Conservation (phyloP, 108 stramenopile genomes). For the Nitzschia palea region DNA sequence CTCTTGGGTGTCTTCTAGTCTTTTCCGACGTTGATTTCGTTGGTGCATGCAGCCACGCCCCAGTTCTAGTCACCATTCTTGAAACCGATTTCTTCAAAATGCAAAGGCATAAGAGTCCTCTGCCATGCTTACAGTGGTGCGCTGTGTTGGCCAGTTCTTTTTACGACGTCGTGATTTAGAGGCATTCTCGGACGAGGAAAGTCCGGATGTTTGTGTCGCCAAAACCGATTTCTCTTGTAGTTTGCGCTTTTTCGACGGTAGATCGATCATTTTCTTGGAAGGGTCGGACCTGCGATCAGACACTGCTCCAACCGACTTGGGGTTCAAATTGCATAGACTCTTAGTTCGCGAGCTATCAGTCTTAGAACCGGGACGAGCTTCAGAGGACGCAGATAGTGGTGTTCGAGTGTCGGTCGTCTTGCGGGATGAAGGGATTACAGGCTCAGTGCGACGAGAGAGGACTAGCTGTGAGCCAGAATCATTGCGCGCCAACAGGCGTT, state of each 20-base stretch:
- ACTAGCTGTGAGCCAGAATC: too few relatives aligned
- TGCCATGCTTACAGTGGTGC: neutral
- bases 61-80: too few relatives aligned
- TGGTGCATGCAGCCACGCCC: too few relatives aligned
- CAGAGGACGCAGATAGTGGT: too few relatives aligned
- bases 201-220: neutral
- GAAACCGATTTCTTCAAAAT: neutral
- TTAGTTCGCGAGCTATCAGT: too few relatives aligned
- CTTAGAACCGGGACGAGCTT: too few relatives aligned
- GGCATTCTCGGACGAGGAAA: slow-evolving; percentile 5
- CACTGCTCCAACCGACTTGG: neutral
- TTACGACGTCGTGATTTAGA: slow-evolving; percentile 20
- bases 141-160: slow-evolving; percentile 5
- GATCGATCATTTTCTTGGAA: neutral
- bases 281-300: neutral
- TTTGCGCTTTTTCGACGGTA: neutral
- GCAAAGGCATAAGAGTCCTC: slow-evolving; percentile 11
- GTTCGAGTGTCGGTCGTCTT: too few relatives aligned
- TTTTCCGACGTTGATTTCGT: too few relatives aligned
- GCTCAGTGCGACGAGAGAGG: too few relatives aligned
- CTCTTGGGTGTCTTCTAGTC: too few relatives aligned
- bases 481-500: too few relatives aligned
- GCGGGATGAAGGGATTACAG: too few relatives aligned
- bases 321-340: neutral
- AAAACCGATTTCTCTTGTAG: neutral